Evolutionary conservation across 2,329 filamentous ascomycete species (phyloP).

Genomic region (Sclerotinia glacialis): DNA sequence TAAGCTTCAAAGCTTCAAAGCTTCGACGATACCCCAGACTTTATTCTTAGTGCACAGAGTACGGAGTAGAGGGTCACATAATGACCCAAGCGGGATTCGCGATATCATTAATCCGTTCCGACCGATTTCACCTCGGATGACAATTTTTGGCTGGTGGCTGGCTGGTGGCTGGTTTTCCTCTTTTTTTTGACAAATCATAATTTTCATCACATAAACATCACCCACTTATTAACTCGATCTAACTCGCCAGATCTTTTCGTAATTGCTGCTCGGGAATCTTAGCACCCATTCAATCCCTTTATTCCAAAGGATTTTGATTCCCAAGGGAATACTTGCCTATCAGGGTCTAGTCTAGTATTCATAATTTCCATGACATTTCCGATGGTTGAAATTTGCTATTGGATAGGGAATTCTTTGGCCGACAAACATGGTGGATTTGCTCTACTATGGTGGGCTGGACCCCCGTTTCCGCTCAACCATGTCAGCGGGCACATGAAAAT

Average conservation of each 20-base stretch:
- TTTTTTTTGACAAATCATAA: constrained; percentile 2
- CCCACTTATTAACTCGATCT: neutral
- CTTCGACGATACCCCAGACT: constrained; percentile 6
- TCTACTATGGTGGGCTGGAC: neutral
- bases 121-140: neutral
- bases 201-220: neutral
- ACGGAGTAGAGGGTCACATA: neutral
- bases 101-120: neutral
- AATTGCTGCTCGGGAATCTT: constrained; percentile 1
- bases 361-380: neutral
- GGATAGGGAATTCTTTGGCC: neutral
- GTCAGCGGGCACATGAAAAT: neutral
- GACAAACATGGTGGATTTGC: neutral
- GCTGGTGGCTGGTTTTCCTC: neutral
- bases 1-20: neutral
- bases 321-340: constrained; percentile 1
- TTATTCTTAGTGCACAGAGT: neutral
- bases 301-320: neutral
- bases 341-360: neutral
- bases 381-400: neutral
- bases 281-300: neutral
- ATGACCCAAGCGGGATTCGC: neutral
- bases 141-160: neutral
- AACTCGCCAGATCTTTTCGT: constrained; percentile 9
- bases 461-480: neutral